Evolutionary conservation across 345 rosid species (phyloP).

Genomic region (Passiflora organensis): DNA sequence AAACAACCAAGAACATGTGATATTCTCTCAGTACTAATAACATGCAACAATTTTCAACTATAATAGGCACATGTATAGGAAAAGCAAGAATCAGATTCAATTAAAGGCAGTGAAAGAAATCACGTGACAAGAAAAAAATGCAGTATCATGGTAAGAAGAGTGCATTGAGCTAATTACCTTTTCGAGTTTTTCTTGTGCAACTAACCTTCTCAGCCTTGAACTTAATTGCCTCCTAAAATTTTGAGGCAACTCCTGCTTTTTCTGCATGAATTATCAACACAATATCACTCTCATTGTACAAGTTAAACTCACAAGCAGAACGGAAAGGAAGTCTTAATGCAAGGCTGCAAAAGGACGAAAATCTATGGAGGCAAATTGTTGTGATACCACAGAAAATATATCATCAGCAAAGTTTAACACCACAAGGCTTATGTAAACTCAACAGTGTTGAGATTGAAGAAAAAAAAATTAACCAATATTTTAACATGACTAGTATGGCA

Average conservation of each 20-base stretch:
- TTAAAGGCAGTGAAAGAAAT: background rate
- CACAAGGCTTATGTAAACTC: no score
- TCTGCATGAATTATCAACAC: conserved; percentile 45
- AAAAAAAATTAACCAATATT: no score
- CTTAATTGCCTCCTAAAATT: conserved; percentile 66
- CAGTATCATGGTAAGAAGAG: background rate
- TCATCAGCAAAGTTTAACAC: no score
- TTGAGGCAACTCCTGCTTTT: conserved; percentile 58
- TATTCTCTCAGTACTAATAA: background rate
- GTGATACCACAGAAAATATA: no score
- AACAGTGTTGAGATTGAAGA: no score
- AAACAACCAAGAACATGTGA: background rate
- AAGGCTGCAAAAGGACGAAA: no score
- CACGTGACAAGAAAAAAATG: background rate
- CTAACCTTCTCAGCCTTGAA: conserved; percentile 77
- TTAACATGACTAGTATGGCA: no score
- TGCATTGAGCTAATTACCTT: conserved; percentile 42
- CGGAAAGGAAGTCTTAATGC: no score
- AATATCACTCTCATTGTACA: background rate
- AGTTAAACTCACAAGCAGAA: no score
- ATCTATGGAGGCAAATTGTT: no score
- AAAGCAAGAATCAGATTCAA: background rate
- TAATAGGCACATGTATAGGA: conserved; percentile 1
- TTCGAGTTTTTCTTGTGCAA: conserved; percentile 62
- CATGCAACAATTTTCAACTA: background rate